Evolutionary conservation across 306 rosid genomes (phyloP).

Genomic region (Citrullus colocynthis): DNA sequence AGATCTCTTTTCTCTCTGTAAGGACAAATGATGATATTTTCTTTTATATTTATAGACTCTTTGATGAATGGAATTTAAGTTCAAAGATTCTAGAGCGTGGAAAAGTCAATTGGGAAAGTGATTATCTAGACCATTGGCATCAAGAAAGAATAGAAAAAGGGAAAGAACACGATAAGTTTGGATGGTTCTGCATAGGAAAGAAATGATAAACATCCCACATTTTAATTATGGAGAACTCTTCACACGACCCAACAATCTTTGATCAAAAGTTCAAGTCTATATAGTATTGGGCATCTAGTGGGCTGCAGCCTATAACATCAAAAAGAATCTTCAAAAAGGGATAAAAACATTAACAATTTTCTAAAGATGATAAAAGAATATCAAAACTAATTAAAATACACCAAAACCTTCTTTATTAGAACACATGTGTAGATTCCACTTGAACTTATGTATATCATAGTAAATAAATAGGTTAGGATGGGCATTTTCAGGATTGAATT

Average conservation of each 20-base stretch:
- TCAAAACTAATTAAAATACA: background rate
- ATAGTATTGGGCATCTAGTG: background rate
- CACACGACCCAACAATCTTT: background rate
- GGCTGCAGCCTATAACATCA: constrained; percentile 3
- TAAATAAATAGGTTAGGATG: background rate
- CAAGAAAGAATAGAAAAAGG: background rate
- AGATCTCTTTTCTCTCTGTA: background rate
- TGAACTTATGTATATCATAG: background rate
- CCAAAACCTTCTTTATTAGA: background rate
- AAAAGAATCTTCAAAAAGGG: background rate
- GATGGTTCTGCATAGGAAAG: constrained; percentile 18
- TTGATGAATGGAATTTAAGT: constrained; percentile 11
- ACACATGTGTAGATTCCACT: background rate
- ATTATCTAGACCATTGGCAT: constrained; percentile 17
- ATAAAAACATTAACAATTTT: background rate
- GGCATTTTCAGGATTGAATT: background rate
- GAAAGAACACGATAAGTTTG: constrained; percentile 11
- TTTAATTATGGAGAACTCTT: background rate
- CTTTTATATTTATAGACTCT: constrained; percentile 14
- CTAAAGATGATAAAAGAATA: background rate
- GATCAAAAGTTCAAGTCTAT: background rate
- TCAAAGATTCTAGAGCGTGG: constrained; percentile 21
- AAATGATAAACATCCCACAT: background rate
- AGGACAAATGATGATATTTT: background rate
- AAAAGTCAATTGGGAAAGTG: constrained; percentile 28